phyloP scores from a whole-genome alignment of 164 flowering plant species.

The Vitis rupestris region DNA sequence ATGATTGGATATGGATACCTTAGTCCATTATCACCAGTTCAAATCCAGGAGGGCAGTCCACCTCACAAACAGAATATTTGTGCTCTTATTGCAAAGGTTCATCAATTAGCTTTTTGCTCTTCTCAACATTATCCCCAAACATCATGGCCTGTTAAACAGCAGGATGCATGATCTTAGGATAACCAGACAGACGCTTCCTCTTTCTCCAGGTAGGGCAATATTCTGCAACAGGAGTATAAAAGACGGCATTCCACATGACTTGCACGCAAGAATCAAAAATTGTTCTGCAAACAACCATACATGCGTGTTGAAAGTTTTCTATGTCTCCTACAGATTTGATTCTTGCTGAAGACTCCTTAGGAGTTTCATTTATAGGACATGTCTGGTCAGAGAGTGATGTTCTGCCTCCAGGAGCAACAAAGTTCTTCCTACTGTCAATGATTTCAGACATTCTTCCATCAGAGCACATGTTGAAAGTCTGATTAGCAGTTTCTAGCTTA shows the following conservation, averaged over 20 bases:
- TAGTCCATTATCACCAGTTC: conserved; percentile 17
- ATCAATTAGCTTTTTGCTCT: conserved; percentile 13
- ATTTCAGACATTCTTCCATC: conserved; percentile 25
- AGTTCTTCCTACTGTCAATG: conserved; percentile 9
- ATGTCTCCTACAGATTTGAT: conserved; percentile 57
- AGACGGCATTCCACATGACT: conserved; percentile 86
- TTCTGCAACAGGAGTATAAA: conserved; percentile 63
- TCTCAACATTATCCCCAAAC: conserved; percentile 1
- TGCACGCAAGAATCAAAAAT: conserved; percentile 65
- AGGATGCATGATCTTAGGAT: conserved; percentile 12
- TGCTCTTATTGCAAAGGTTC: conserved; percentile 22
- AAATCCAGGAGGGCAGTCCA: conserved; percentile 67
- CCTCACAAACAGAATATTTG: conserved; percentile 27
- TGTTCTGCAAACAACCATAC: conserved; percentile 30
- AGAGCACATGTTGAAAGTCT: conserved; percentile 23
- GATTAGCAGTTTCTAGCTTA: conserved; percentile 35
- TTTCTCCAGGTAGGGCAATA: conserved; percentile 66
- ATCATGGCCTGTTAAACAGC: conserved; percentile 10
- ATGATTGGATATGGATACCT: conserved; percentile 12
- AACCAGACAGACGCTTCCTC: conserved; percentile 51
- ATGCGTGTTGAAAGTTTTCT: conserved; percentile 44
- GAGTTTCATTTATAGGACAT: conserved; percentile 6
- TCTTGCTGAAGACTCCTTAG: conserved; percentile 10
- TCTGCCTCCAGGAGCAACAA: conserved; percentile 15
- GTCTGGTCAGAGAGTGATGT: conserved; percentile 14